Percentiles rank a stretch among this genome's conserved stretches.
phyloP scores from a whole-genome alignment of 805 yeast genomes.

The Millerozyma miso region DNA sequence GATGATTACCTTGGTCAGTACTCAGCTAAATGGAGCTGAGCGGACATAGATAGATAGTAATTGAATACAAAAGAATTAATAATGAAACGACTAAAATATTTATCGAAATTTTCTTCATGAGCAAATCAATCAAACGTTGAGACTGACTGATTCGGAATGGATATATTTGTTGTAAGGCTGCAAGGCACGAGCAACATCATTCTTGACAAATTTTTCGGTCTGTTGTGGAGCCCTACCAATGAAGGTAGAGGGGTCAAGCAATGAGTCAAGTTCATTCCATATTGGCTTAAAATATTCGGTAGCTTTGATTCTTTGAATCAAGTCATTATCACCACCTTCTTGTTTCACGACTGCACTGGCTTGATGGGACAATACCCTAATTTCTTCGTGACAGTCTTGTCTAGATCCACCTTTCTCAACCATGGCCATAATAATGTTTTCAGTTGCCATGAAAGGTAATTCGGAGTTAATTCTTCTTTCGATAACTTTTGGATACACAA shows the following conservation, averaged over 20 bases:
- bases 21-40: too few species aligned
- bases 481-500: constrained; percentile 97
- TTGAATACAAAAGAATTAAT: too few species aligned
- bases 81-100: too few species aligned
- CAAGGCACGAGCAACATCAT: constrained; percentile 81
- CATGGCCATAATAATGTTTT: constrained; percentile 99
- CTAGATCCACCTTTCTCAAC: constrained; percentile 96
- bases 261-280: constrained; percentile 72
- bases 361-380: constrained; percentile 94
- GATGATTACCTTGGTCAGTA: too few species aligned
- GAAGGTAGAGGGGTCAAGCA: constrained; percentile 89
- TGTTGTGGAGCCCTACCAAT: constrained; percentile 99
- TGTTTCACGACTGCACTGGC: constrained; percentile 97
- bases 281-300: constrained; percentile 85
- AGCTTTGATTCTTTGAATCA: constrained; percentile 78
- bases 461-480: constrained; percentile 93
- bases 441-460: constrained; percentile 99
- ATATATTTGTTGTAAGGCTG: constrained; percentile 58
- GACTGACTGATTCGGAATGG: constrained; percentile 64
- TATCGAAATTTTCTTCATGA: too few species aligned
- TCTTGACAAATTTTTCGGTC: constrained; percentile 85
- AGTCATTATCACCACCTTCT: constrained; percentile 97
- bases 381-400: constrained; percentile 97
- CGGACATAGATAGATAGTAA: too few species aligned
- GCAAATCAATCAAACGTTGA: constrained; percentile 64